Percentiles rank a stretch among this genome's conserved stretches.
Conservation (phyloP, 1,284 basidiomycete species). For the Moesziomyces sp. region DNA sequence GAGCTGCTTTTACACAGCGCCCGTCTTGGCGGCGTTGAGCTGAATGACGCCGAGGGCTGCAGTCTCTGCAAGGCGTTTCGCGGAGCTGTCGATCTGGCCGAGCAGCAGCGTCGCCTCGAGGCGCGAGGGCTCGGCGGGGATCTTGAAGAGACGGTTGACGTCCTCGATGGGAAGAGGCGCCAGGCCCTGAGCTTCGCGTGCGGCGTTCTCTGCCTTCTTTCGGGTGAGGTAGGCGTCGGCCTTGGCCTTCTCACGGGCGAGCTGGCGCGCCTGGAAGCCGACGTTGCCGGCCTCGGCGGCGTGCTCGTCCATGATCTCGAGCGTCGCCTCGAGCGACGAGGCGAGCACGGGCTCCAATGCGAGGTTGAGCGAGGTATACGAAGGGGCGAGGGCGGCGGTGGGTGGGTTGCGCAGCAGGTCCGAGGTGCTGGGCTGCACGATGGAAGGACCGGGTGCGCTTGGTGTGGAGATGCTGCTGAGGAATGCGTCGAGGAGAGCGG, state of each 20-base stretch:
- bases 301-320: slow-evolving; percentile 65
- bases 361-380: slow-evolving; percentile 63
- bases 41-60: slow-evolving; percentile 71
- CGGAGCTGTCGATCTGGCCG: slow-evolving; percentile 68
- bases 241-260: slow-evolving; percentile 84
- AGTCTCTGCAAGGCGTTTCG: slow-evolving; percentile 67
- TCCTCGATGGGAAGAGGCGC: slow-evolving; percentile 76
- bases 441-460: slow-evolving; percentile 64
- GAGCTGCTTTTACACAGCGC: slow-evolving; percentile 43
- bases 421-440: slow-evolving; percentile 53
- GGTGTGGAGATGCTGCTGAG: slow-evolving; percentile 76
- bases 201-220: slow-evolving; percentile 84
- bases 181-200: slow-evolving; percentile 83
- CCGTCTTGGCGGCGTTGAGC: slow-evolving; percentile 62
- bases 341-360: slow-evolving; percentile 66
- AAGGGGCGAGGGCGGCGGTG: slow-evolving; percentile 55
- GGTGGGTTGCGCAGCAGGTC: slow-evolving; percentile 58
- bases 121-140: slow-evolving; percentile 87
- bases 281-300: slow-evolving; percentile 75
- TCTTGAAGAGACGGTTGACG: slow-evolving; percentile 75
- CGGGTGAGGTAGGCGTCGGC: slow-evolving; percentile 75
- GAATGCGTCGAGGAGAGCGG: slow-evolving; percentile 86
- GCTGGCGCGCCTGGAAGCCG: slow-evolving; percentile 89
- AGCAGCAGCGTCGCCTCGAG: slow-evolving; percentile 80
- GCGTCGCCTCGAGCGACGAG: slow-evolving; percentile 63